Evolutionary conservation across 73 alveolate genomes (phyloP).

Genomic region (Symbiodinium pilosum): DNA sequence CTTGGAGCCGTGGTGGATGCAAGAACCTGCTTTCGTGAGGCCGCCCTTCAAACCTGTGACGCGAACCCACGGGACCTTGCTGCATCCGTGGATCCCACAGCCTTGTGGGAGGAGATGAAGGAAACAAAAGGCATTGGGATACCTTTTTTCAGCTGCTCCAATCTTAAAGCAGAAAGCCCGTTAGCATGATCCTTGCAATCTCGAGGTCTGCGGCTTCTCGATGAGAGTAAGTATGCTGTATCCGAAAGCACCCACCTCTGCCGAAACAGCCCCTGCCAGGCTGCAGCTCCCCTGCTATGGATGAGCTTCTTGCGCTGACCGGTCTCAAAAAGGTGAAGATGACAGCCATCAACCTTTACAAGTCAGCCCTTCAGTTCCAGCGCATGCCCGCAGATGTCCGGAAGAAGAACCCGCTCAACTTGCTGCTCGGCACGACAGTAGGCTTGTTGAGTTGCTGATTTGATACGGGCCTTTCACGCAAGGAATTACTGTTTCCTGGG

Average conservation of each 20-base stretch:
- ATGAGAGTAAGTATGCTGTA: too few species aligned
- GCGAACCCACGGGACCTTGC: not conserved
- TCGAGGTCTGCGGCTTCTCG: too few species aligned
- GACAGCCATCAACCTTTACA: conserved; percentile 48
- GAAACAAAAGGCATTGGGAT: conserved; percentile 84
- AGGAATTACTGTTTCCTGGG: conserved; percentile 77
- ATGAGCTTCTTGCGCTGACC: conserved; percentile 33
- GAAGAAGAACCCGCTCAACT: not conserved
- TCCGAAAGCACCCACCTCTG: too few species aligned
- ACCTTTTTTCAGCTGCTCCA: too few species aligned
- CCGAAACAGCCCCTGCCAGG: not conserved
- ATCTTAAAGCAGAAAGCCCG: too few species aligned
- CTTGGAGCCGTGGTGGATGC: too few species aligned
- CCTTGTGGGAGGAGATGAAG: conserved; percentile 57
- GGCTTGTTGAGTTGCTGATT: not conserved
- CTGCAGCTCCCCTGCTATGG: conserved; percentile 65
- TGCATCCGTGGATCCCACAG: not conserved
- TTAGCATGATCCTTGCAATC: too few species aligned
- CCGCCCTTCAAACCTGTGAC: not conserved
- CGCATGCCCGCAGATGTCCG: conserved; percentile 20
- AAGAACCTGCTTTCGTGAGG: too few species aligned
- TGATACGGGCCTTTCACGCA: not conserved
- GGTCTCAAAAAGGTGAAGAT: conserved; percentile 46
- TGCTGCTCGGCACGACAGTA: not conserved
- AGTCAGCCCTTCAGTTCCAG: conserved; percentile 60